Evolutionary conservation across 2,329 filamentous ascomycete species (phyloP), one percentile per base, ranked within the genome.

Genomic region (Trichoderma afroharzianum): DNA sequence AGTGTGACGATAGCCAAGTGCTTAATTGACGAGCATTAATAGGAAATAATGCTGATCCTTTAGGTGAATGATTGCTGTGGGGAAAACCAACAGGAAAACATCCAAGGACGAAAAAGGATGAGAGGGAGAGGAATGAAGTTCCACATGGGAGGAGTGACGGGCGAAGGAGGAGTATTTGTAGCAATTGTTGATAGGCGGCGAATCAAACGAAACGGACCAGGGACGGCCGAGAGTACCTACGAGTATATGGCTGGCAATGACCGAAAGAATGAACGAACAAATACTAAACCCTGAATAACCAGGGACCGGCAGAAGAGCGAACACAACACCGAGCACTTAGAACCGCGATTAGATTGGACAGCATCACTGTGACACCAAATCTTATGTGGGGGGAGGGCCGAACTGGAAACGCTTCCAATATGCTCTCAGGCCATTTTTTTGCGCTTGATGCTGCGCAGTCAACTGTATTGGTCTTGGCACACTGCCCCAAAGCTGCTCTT

Each of bases 301-400:
- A 36, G 61, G 61, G 55, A 26, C 39, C 55, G 53, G 15, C 14
- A 32, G 36, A 43, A 32, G 63, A 72, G 58, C 70, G 55, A 70
- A 53, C 59, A 59, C 58, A 39, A 70, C 58, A 39, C 66, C 47
- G 43, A 63, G 55, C 24, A 26, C 32, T 53, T 28, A 24, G 47
- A 26, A 47, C 61, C 50, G 62, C 70, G 59, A 66, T 30, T 24
- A 55, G 70, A 71, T 71, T 71, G 70, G 63, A 71, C 43, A 61
- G 50, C 21, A 61, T 33, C 55, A 36, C 28, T 33, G 58, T 55
- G 63, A 72, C 70, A 64, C 70, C 28, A 43, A 61, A 47, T 47
- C 59, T 70, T 57, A 72, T 72, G 72, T 73, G 72, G 72, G 64
- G 70, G 47, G n/a, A 43, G 39, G 21, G 43, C 70, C 62, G 70